Evolutionary conservation across 345 rosid genomes (phyloP), one percentile per base, ranked within the genome.

Genomic region (Gossypium sturtianum): DNA sequence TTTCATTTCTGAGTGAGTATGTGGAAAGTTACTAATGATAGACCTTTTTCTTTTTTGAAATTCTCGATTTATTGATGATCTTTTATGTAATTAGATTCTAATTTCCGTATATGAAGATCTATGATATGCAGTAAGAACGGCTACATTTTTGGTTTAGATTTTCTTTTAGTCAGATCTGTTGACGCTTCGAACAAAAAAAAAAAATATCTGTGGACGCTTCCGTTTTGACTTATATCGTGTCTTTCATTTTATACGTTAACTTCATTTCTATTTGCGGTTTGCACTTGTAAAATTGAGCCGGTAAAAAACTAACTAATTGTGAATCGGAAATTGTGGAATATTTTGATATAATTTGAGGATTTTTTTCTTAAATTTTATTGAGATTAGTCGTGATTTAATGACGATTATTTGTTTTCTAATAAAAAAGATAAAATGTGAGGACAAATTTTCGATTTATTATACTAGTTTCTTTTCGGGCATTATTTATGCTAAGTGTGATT

Each of bases 161-260:
- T 43, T 72, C 59, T 10, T 51, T 17, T 27, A 51, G 73, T 27
- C 43, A 51, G 73, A 69, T 69, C 58, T 51, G 59, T 51, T 69
- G 47, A 51, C 59, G 44, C n/a, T 51, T 69, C 20, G 1, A 34
- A 34, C 41, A 5, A 34, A 34, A 34, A 34, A 34, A 34, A 5
- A 34, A 34, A 5, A 5, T 0, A 69, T 69, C 58, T 51, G 45
- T 51, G 29, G 47, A 51, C 59, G 58, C n/a, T 69, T 69, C 20
- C 2, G 59, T 27, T 47, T 69, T 51, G 59, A 51, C 59, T 69
- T 27, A 12, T 12, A 6, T 16, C 45, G 16, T 15, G 41, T 13
- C 49, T 47, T 7, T 2, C n/a, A 20, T 44, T 45, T 66, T 8
- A 16, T 67, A 1, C 6, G 23, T 27, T 43, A 44, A 47, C 15